A percentile compares a stretch with the other conserved stretches of the same genome.
Evolutionary conservation across 2,329 filamentous ascomycete species (phyloP).

Genomic region (Juglanconis juglandina): DNA sequence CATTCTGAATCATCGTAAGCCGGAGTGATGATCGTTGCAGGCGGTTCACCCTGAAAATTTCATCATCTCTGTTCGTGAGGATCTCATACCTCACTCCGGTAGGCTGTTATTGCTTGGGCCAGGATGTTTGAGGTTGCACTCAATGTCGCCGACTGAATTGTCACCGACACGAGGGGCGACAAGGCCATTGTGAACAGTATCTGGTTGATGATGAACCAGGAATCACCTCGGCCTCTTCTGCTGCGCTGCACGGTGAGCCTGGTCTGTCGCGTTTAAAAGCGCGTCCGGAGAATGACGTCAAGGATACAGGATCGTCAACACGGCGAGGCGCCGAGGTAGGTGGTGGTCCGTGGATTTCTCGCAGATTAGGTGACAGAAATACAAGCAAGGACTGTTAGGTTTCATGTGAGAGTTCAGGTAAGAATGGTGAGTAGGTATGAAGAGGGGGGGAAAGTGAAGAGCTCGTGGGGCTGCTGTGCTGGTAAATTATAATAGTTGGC

Average conservation of each 20-base stretch:
- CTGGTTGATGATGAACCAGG: background rate
- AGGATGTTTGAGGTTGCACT: constrained; percentile 68
- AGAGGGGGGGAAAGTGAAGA: background rate
- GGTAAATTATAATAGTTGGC: too few species aligned
- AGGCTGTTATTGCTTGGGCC: constrained; percentile 66
- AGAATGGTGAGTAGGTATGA: background rate
- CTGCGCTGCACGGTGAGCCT: background rate
- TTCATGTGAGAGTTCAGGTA: background rate
- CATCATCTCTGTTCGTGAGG: background rate
- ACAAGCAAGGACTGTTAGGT: background rate
- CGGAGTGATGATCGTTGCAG: background rate
- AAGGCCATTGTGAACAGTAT: constrained; percentile 28
- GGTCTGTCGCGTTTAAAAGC: background rate
- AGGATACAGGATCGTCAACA: background rate
- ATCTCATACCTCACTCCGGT: constrained; percentile 52
- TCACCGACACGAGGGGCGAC: constrained; percentile 56
- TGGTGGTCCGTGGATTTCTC: background rate
- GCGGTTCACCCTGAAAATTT: background rate
- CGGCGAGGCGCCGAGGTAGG: background rate
- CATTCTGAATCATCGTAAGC: constrained; percentile 38
- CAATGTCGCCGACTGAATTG: constrained; percentile 63
- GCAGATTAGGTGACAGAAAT: background rate
- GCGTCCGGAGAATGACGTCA: background rate
- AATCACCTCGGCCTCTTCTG: background rate
- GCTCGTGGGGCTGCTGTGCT: too few species aligned